Percentiles rank a stretch among this genome's conserved stretches.
Evolutionary conservation across 2,329 filamentous ascomycete species (phyloP).

Genomic region (Phaeosphaeriaceae sp.): DNA sequence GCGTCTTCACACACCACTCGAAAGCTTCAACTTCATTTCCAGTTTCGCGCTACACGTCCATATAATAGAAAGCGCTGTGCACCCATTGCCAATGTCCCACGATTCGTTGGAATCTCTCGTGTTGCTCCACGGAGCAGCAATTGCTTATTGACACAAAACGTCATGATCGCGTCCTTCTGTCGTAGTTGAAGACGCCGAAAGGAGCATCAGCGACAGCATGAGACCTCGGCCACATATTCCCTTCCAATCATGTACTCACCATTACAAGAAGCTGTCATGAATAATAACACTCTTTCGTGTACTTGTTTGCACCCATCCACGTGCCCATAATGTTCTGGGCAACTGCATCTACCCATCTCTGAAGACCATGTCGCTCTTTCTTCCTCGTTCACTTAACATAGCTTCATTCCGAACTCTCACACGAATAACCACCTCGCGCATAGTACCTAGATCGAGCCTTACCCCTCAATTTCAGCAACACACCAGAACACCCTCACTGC

Average conservation of each 20-base stretch:
- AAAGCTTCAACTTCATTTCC: background rate
- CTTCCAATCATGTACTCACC: conserved; percentile 7
- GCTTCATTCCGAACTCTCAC: conserved; percentile 9
- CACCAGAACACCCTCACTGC: background rate
- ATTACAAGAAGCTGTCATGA: conserved; percentile 24
- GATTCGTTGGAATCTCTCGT: background rate
- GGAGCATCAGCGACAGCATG: conserved; percentile 2
- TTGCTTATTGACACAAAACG: background rate
- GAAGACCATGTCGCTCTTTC: conserved; percentile 23
- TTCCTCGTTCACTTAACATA: conserved; percentile 14
- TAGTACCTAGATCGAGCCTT: conserved; percentile 5
- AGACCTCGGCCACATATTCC: background rate
- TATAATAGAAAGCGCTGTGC: too few relatives aligned
- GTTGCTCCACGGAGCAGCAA: background rate
- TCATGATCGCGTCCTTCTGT: background rate
- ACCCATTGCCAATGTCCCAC: background rate
- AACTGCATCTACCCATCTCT: background rate
- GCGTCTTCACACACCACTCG: background rate
- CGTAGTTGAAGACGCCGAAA: background rate
- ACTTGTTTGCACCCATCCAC: conserved; percentile 7
- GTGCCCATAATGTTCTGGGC: conserved; percentile 6
- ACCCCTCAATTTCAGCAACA: conserved; percentile 1
- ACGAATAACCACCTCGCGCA: conserved; percentile 5
- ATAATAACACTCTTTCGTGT: conserved; percentile 11
- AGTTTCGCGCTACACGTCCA: background rate